Percentiles rank a stretch among this genome's conserved stretches.
These are phyloP conservation scores for Pleurotus giganteus DNA, from an alignment of 768 basidiomycete species.

Conservation along the genomic window DNA sequence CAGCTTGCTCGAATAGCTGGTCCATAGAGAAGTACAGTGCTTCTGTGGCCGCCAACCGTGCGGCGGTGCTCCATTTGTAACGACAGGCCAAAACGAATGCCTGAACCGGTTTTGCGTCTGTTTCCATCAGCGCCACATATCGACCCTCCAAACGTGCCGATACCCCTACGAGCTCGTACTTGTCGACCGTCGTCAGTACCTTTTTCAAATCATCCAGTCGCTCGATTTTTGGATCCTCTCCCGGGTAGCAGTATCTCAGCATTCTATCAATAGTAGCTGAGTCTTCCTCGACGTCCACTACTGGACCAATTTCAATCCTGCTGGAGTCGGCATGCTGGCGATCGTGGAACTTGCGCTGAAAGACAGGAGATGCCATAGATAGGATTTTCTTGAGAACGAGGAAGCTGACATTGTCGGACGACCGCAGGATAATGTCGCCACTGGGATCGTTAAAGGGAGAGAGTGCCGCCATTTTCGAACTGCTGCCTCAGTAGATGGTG, in stretches of 20 bases:
- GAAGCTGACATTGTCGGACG: slow-evolving; percentile 6
- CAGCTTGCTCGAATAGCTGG: neutral
- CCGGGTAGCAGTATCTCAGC: neutral
- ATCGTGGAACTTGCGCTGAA: neutral
- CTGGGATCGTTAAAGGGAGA: slow-evolving; percentile 2
- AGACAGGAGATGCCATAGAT: slow-evolving; percentile 3
- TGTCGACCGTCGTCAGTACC: neutral
- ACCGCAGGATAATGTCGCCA: slow-evolving; percentile 5
- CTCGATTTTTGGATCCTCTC: neutral
- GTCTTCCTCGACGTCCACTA: neutral
- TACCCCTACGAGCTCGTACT: neutral
- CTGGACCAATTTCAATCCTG: neutral
- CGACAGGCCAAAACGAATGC: neutral
- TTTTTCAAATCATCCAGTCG: neutral
- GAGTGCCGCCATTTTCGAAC: too few species aligned
- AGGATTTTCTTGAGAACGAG: neutral
- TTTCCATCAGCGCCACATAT: neutral
- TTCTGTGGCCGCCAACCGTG: neutral
- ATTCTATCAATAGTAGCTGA: neutral
- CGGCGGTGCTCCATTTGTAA: neutral
- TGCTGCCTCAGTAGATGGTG: too few species aligned
- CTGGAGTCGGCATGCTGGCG: neutral
- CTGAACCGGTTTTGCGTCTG: neutral
- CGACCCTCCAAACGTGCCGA: neutral
- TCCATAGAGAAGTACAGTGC: neutral